A percentile compares a stretch with the other conserved stretches of the same genome.
Conservation (phyloP, 2,329 filamentous ascomycete genomes). For the Escovopsis sp. region DNA sequence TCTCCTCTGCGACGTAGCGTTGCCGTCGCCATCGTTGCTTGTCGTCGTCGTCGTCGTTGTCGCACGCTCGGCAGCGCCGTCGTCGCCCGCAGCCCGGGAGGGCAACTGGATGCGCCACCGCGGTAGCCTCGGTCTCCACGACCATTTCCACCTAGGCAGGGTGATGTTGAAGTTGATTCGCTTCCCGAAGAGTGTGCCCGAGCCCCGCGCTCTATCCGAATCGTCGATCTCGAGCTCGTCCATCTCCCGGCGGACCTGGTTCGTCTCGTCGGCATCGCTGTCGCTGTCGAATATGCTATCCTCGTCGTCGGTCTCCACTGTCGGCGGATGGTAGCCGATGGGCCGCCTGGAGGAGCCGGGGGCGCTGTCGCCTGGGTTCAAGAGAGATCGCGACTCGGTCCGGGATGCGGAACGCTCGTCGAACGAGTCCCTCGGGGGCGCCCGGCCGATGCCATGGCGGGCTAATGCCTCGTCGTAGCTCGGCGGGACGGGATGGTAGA, state of each 20-base stretch:
- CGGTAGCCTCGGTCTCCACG: slow-evolving; percentile 38
- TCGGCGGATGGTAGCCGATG: slow-evolving; percentile 60
- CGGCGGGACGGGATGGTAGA: slow-evolving; percentile 29
- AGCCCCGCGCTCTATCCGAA: slow-evolving; percentile 30
- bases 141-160: slow-evolving; percentile 39
- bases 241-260: slow-evolving; percentile 64
- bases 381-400: slow-evolving; percentile 63
- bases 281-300: slow-evolving; percentile 35
- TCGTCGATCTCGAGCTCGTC: slow-evolving; percentile 82
- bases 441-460: slow-evolving; percentile 18
- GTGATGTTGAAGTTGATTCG: slow-evolving; percentile 38
- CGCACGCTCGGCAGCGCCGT: slow-evolving; percentile 8
- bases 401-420: slow-evolving; percentile 52
- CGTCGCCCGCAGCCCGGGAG: slow-evolving; percentile 17
- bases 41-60: no score
- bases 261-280: slow-evolving; percentile 38
- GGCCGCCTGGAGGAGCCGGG: slow-evolving; percentile 28
- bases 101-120: slow-evolving; percentile 35
- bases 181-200: slow-evolving; percentile 41
- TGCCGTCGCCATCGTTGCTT: slow-evolving; percentile 10
- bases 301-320: slow-evolving; percentile 64
- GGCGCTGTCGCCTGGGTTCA: slow-evolving; percentile 34
- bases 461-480: slow-evolving; percentile 29
- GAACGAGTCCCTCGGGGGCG: slow-evolving; percentile 16
- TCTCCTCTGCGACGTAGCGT: slow-evolving; percentile 12